Percentiles rank a stretch among this genome's conserved stretches.
Conservation (phyloP, 2,329 filamentous ascomycete genomes). For the Aphanoascus verrucosus region DNA sequence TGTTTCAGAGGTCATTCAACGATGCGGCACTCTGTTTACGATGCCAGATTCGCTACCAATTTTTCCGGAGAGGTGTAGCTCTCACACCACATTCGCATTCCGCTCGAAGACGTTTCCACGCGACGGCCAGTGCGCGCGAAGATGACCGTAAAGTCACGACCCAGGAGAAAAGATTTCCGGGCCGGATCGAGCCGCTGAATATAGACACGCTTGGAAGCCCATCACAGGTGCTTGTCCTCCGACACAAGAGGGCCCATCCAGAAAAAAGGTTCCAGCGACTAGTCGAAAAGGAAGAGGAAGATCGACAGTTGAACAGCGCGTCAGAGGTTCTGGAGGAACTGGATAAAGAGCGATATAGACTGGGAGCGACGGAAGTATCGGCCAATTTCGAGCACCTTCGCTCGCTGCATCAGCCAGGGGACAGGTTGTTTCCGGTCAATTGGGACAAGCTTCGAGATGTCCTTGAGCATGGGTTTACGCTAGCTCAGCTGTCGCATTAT, state of each 20-base stretch:
- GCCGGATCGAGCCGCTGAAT: neutral
- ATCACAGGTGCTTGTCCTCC: slow-evolving; percentile 12
- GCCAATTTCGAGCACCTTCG: slow-evolving; percentile 24
- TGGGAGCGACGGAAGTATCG: slow-evolving; percentile 14
- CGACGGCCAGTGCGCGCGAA: neutral
- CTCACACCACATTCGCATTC: neutral
- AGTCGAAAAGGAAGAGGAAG: slow-evolving; percentile 8
- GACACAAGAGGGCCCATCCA: neutral
- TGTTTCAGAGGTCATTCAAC: slow-evolving; percentile 22
- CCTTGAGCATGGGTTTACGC: slow-evolving; percentile 28
- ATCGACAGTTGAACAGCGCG: slow-evolving; percentile 10
- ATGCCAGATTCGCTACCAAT: slow-evolving; percentile 14
- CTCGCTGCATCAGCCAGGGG: slow-evolving; percentile 17
- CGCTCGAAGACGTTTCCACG: neutral
- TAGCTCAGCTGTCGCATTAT: slow-evolving; percentile 26
- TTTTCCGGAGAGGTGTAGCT: neutral
- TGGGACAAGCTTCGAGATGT: slow-evolving; percentile 25
- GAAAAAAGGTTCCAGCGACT: neutral
- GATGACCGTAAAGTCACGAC: neutral
- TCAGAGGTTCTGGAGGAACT: slow-evolving; percentile 14
- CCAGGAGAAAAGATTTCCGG: neutral
- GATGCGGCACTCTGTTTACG: slow-evolving; percentile 19
- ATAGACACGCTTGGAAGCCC: slow-evolving; percentile 7
- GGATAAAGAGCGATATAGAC: slow-evolving; percentile 8
- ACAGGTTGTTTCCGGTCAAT: slow-evolving; percentile 21